Base-by-base conservation (phyloP, 1,139 yeast species). In the Zhuliangozyma parablackwelliae region DNA sequence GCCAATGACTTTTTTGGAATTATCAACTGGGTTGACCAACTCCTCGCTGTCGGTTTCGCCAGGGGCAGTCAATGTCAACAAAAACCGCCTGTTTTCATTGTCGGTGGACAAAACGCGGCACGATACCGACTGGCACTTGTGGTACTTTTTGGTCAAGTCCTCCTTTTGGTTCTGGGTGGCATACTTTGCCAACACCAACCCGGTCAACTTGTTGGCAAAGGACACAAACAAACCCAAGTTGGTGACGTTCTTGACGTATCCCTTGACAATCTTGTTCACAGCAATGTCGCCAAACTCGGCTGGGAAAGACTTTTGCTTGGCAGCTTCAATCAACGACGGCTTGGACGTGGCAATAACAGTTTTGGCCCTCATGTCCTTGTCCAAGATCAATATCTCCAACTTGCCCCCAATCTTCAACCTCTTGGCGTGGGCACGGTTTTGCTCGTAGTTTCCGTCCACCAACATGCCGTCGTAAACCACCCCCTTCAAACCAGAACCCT, bases 131-230 rank as follows among this genome's bases (percentile, higher is more conserved):
- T 87, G 95, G 46, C 70, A 65, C 48, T 76, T 78, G 51, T 69
- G 65, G 51, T 81, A 88, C 31, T 71, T 64, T 35, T 74, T 69
- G 16, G 72, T 65, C 38, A 86, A 70, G 48, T 82, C 82, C 24
- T 75, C 78, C 32, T 70, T 71, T 29, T 70, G 69, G 37, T 71
- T 68, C 32, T 75, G 77, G 13, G 78, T 71, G 12, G 90, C 82
- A 51, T 82, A 82, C 54, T 82, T 81, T 41, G 92, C 88, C 47
- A 86, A 74, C 3, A 88, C 85, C 48, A 92, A 72, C 33, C 97
- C 97, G 26, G 89, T 85, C 47, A 90, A 74, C 38, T 75, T 78
- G 46, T 85, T 85, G 42, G 82, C 89, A 60, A 92, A 92, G 0
- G 84, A 77, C 40, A 92, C 84, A 57, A 92, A 90, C 24, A 88